Conservation (phyloP, 164 flowering plant species). For the Macadamia tetraphylla region DNA sequence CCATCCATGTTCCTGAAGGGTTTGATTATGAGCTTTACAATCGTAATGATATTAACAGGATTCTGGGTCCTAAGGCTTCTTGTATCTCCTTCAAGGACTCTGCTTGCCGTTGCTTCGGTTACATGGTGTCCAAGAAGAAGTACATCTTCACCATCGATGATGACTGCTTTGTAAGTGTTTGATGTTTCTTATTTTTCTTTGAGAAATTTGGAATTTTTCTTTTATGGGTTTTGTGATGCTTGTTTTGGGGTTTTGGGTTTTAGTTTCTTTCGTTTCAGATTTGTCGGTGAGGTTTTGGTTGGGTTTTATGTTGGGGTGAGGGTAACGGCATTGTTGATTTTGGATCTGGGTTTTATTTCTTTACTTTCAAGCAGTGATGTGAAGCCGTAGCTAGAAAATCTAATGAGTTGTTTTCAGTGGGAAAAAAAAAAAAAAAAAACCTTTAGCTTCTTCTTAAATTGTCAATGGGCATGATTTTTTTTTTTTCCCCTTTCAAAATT, state of each 20-base stretch:
- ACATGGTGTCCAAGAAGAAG: slow-evolving; percentile 88
- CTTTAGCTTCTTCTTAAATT: too few relatives aligned
- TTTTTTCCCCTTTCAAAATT: too few relatives aligned
- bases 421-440: too few relatives aligned
- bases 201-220: neutral
- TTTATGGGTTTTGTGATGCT: neutral
- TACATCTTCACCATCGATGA: slow-evolving; percentile 82
- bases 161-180: slow-evolving; percentile 72
- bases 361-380: neutral
- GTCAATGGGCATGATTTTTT: too few relatives aligned
- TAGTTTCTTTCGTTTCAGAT: neutral
- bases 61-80: slow-evolving; percentile 69
- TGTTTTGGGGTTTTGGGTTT: slow-evolving; percentile 1
- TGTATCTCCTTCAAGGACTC: slow-evolving; percentile 93
- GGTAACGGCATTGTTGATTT: neutral
- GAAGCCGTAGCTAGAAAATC: too few relatives aligned
- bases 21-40: slow-evolving; percentile 84
- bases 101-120: slow-evolving; percentile 87
- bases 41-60: slow-evolving; percentile 63
- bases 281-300: neutral
- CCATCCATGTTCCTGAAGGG: slow-evolving; percentile 68
- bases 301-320: neutral
- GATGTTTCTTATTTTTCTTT: too few relatives aligned
- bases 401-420: too few relatives aligned
- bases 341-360: neutral